A percentile compares a stretch with the other conserved stretches of the same genome.
Conservation (phyloP, 805 yeast species). For the Candida dajiaensis region DNA sequence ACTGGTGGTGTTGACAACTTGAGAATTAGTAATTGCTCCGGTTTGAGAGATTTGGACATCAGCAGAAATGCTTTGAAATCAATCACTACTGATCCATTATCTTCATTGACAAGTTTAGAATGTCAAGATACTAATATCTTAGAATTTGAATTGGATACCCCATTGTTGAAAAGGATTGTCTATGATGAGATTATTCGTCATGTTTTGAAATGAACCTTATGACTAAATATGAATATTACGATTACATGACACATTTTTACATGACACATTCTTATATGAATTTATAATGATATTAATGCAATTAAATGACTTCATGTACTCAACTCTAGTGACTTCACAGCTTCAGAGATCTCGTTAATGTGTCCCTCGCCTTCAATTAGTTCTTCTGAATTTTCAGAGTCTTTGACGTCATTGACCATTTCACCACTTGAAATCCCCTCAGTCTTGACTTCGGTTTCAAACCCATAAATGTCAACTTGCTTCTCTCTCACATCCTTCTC, state of each 20-base stretch:
- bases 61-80: constrained; percentile 7
- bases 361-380: background rate
- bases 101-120: constrained; percentile 4
- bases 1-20: constrained; percentile 10
- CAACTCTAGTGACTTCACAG: background rate
- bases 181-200: constrained; percentile 7
- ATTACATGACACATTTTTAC: no score
- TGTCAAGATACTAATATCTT: constrained; percentile 8
- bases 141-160: constrained; percentile 4
- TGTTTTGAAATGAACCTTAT: background rate
- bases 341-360: background rate
- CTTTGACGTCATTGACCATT: background rate
- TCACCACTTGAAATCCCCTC: background rate
- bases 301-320: background rate
- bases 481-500: background rate
- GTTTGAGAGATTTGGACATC: constrained; percentile 6
- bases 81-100: background rate
- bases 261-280: no score
- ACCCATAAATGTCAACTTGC: background rate
- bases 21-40: background rate
- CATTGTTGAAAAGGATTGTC: constrained; percentile 4
- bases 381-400: background rate
- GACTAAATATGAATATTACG: background rate
- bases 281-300: background rate
- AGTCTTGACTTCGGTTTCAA: background rate